A percentile compares a stretch with the other conserved stretches of the same genome.
Evolutionary conservation across 148 eudicot species (phyloP).

Genomic region (Chenopodium suecicum): DNA sequence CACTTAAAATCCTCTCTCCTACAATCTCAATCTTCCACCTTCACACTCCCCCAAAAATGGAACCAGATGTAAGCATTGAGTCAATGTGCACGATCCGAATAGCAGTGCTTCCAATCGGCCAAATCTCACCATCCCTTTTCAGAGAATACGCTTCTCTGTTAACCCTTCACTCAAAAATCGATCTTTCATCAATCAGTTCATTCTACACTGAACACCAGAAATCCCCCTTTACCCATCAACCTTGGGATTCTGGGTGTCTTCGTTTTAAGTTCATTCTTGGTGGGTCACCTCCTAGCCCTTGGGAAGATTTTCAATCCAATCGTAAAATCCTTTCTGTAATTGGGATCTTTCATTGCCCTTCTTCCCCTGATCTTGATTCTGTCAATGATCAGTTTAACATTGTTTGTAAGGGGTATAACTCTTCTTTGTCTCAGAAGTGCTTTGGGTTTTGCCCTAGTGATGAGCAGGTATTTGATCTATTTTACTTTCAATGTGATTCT

Average conservation of each 20-base stretch:
- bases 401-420: slow-evolving; percentile 56
- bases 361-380: slow-evolving; percentile 60
- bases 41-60: slow-evolving; percentile 40
- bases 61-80: slow-evolving; percentile 95
- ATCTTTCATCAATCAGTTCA: slow-evolving; percentile 69
- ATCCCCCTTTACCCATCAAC: slow-evolving; percentile 77
- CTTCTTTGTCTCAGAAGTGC: slow-evolving; percentile 70
- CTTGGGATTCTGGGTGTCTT: slow-evolving; percentile 81
- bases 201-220: slow-evolving; percentile 97
- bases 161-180: slow-evolving; percentile 57
- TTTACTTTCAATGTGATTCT: neutral
- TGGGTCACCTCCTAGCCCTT: slow-evolving; percentile 81
- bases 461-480: slow-evolving; percentile 52
- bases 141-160: slow-evolving; percentile 76
- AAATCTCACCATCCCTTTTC: slow-evolving; percentile 51
- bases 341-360: slow-evolving; percentile 89
- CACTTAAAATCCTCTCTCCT: neutral
- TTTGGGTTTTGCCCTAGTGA: slow-evolving; percentile 89
- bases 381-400: slow-evolving; percentile 49
- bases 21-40: neutral
- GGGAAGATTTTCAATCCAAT: slow-evolving; percentile 95
- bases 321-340: slow-evolving; percentile 75
- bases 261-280: slow-evolving; percentile 79
- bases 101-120: slow-evolving; percentile 76
- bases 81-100: slow-evolving; percentile 77